Base-by-base conservation (phyloP, 2,329 filamentous ascomycete genomes). In the Cladobotryum mycophilum region DNA sequence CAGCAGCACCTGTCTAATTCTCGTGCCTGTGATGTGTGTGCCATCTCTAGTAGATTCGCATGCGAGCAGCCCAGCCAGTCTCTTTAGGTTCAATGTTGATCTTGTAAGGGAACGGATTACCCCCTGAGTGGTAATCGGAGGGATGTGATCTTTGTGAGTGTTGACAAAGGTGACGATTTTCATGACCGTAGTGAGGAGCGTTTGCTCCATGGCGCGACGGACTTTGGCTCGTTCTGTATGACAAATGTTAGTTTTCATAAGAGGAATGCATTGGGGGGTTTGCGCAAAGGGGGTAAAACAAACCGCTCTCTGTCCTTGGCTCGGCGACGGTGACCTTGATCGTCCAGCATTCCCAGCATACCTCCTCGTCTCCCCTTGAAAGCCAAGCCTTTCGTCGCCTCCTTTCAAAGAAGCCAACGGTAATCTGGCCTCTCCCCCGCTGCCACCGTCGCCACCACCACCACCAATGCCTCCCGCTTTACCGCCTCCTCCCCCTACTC, bases 281-380 rank as follows among this genome's bases (percentile, higher is more conserved):
- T 47, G 42, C 13, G 8, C 18, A 45, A 20, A 47, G 15, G 15
- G 20, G 15, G 41, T 50, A 25, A 44, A 41, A 65, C 84, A 61
- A 73, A 95, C 89, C 90, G 57, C 83, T 88, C 63, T 97, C 92
- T 11, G 89, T 96, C 63, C 86, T 77, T 30, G 92, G 91, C 60
- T 89, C 90, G 9, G 90, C 89, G 49, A 96, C 83, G n/a, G 90
- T 95, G 46, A 97, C 88, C 68, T 95, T 89, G 58, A 99, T 73
- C 41, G 88, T 89, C 93, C 93, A 99, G 63, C 83, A 84, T 76
- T 97, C 93, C 93, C 93, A 99, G 67, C 90, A 95, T 15, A 96
- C 84, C 67, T 96, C 91, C 67, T 97, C 91, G 58, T 96, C 92
- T 20, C 82, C 86, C 61, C 69, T 80, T 72, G 90, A 86, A 68